Evolutionary conservation across 1,284 basidiomycete genomes (phyloP), one percentile per base, ranked within the genome.

Genomic region (Porogramme epimiltina): DNA sequence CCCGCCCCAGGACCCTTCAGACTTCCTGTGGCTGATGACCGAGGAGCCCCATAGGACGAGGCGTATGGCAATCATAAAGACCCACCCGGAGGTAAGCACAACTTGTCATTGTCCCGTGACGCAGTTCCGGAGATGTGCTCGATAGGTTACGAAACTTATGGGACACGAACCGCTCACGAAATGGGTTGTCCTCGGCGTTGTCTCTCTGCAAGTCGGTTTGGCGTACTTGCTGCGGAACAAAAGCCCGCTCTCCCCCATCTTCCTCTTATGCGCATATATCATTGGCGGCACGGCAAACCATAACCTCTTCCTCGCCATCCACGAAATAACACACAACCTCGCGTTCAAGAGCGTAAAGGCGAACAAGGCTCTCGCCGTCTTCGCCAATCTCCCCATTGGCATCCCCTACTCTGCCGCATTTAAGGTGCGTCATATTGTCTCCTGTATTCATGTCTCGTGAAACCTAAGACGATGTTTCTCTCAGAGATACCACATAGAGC

Each of bases 291-390:
- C 95, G 0, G 89, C 91, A 16, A 99, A 98, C 73, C 96, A 99
- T 68, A 98, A 99, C 70, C 81, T 95, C 24, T 99, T 99, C 72
- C 81, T 99, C 34, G 94, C 96, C 22, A 97, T 99, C 51, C 96
- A 99, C 69, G 96, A 99, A 67, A 98, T 99, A 61, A 98, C 95
- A 2, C 96, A 99, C 72, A 98, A 98, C 68, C 81, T 99, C 31
- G 96, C 94, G 2, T 99, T 98, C 76, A 84, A 82, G 59, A 80
- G 89, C 24, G 84, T 98, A 42, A 76, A 75, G 38, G 82, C 89
- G 4, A 99, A 99, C 74, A 95, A 95, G 65, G 65, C 84, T 4
- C 78, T 97, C 26, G 94, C 97, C 0, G 87, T 98, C 59, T 82
- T 95, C 49, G 91, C 94, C 4, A 99, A 99, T 67, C 66, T 96